Evolutionary conservation across 2,329 filamentous ascomycete genomes (phyloP).

Genomic region (Hymenoscyphus scutula): DNA sequence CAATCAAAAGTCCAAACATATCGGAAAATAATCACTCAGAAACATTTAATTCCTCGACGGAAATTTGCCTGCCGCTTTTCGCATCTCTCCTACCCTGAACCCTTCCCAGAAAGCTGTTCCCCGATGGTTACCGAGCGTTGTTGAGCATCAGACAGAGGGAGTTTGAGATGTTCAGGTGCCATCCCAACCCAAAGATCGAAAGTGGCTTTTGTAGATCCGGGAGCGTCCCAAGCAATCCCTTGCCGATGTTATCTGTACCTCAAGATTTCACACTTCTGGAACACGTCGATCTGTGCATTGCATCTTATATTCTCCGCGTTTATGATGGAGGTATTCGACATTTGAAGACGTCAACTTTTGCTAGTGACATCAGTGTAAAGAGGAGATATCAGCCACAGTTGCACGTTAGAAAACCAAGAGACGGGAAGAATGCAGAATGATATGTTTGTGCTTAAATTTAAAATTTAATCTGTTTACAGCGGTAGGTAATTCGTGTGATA

Average conservation of each 20-base stretch:
- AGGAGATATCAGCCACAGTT: background rate
- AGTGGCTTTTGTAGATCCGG: too few relatives aligned
- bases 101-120: too few relatives aligned
- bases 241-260: background rate
- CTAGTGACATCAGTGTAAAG: background rate
- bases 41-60: background rate
- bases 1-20: background rate
- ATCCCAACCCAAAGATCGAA: background rate
- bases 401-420: background rate
- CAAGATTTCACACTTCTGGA: background rate
- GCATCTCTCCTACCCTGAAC: too few relatives aligned
- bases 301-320: background rate
- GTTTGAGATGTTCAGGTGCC: background rate
- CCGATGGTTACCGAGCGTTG: background rate
- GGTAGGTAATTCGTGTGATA: background rate
- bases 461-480: background rate
- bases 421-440: background rate
- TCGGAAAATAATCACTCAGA: background rate
- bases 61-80: too few relatives aligned
- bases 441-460: slow-evolving; percentile 1
- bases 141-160: background rate
- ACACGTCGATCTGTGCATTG: background rate
- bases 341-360: background rate
- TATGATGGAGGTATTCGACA: too few relatives aligned
- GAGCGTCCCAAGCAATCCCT: too few relatives aligned